A percentile compares a stretch with the other conserved stretches of the same genome.
Conservation (phyloP, 2,329 filamentous ascomycete species). For the Hypoxylon sp. region DNA sequence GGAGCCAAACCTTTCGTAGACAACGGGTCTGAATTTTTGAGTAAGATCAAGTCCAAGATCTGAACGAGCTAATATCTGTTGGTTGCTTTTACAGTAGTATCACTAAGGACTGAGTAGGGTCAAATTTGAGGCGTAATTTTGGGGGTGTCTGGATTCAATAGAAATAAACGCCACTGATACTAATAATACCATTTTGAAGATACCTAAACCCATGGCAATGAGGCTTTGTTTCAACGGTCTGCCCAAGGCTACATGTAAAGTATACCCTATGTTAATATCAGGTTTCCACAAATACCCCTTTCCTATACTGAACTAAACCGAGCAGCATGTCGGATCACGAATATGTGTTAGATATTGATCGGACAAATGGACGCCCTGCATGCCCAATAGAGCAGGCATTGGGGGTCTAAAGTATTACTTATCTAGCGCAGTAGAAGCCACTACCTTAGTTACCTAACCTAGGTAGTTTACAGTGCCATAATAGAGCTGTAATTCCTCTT, state of each 20-base stretch:
- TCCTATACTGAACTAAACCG: slow-evolving; percentile 6
- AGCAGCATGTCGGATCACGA: not conserved
- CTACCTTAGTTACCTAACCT: not conserved
- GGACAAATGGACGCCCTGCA: slow-evolving; percentile 31
- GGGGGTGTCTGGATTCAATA: not conserved
- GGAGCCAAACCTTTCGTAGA: slow-evolving; percentile 64
- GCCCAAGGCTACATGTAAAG: not conserved
- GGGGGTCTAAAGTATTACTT: not conserved
- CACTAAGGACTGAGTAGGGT: not conserved
- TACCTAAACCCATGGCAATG: not conserved
- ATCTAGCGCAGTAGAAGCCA: not conserved
- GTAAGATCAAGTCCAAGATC: slow-evolving; percentile 38
- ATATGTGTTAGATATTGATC: not conserved
- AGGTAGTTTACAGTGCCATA: slow-evolving; percentile 12
- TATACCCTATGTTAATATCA: not conserved
- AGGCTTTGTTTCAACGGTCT: too few relatives aligned
- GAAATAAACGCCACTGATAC: not conserved
- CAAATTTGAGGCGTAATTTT: slow-evolving; percentile 4
- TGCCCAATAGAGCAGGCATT: slow-evolving; percentile 4
- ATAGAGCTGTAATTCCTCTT: not conserved
- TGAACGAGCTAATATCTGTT: slow-evolving; percentile 3
- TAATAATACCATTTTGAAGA: slow-evolving; percentile 11
- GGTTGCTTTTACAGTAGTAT: not conserved
- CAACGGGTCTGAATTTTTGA: slow-evolving; percentile 35
- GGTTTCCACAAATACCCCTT: not conserved